Conservation (phyloP, 148 eudicot species). For the Nyssa sinensis region DNA sequence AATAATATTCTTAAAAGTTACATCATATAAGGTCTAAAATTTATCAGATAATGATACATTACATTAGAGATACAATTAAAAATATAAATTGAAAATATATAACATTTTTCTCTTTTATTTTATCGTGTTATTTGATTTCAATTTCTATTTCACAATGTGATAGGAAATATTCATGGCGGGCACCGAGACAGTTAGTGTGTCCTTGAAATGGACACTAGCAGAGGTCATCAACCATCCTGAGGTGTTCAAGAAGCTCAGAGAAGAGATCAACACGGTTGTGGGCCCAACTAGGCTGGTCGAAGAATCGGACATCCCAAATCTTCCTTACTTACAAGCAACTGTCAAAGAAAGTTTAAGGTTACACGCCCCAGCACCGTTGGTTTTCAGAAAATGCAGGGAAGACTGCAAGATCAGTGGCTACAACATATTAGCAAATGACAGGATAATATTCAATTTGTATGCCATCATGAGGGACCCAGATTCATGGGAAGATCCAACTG, state of each 20-base stretch:
- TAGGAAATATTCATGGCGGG: conserved; percentile 44
- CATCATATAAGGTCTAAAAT: too few species aligned
- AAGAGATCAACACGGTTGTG: conserved; percentile 26
- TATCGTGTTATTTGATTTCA: too few species aligned
- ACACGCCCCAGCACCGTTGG: conserved; percentile 35
- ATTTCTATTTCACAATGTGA: neutral
- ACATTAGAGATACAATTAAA: too few species aligned
- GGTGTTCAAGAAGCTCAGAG: conserved; percentile 21
- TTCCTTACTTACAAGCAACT: conserved; percentile 37
- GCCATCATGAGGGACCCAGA: conserved; percentile 35
- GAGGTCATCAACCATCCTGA: conserved; percentile 41
- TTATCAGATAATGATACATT: too few species aligned
- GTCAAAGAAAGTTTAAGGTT: conserved; percentile 40
- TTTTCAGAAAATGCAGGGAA: conserved; percentile 25
- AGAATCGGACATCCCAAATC: conserved; percentile 42
- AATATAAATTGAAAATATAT: too few species aligned
- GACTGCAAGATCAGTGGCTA: conserved; percentile 31
- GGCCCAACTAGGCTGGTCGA: conserved; percentile 24
- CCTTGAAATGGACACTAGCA: conserved; percentile 43
- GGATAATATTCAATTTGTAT: conserved; percentile 28
- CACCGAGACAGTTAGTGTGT: conserved; percentile 33
- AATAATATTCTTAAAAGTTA: too few species aligned
- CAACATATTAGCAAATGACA: conserved; percentile 17
- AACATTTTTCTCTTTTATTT: too few species aligned
- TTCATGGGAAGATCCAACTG: conserved; percentile 31